phyloP scores from a whole-genome alignment of 805 yeast genomes.

The Grigorovia jiainica region DNA sequence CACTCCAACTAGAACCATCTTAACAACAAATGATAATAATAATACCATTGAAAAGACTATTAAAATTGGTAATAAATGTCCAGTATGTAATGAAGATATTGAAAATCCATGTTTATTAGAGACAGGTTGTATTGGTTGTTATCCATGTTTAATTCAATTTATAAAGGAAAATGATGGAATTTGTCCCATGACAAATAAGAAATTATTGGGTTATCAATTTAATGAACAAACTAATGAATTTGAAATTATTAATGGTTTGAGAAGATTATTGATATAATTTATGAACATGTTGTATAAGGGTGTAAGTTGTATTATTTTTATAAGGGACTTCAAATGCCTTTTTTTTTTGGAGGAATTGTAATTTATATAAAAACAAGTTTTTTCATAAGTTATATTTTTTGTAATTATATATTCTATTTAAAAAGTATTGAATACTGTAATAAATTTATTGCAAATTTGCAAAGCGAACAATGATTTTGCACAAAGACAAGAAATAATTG shows the following conservation, averaged over 20 bases:
- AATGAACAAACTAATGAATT: constrained; percentile 49
- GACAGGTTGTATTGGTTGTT: constrained; percentile 86
- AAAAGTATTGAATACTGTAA: too few relatives aligned
- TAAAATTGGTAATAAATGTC: constrained; percentile 37
- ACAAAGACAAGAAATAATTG: too few relatives aligned
- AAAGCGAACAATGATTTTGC: too few relatives aligned
- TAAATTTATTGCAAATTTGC: too few relatives aligned
- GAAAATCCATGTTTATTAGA: constrained; percentile 81
- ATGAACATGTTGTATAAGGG: too few relatives aligned
- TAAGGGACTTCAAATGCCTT: too few relatives aligned
- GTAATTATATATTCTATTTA: too few relatives aligned
- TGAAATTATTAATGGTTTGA: constrained; percentile 67
- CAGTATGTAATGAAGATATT: constrained; percentile 55
- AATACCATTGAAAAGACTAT: constrained; percentile 2
- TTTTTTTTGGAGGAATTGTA: too few relatives aligned
- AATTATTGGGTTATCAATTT: constrained; percentile 61
- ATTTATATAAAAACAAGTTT: too few relatives aligned
- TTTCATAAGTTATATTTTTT: too few relatives aligned
- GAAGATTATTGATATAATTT: constrained; percentile 64
- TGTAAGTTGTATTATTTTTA: too few relatives aligned
- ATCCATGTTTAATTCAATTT: constrained; percentile 68
- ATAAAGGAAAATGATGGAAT: constrained; percentile 42
- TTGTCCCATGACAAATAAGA: constrained; percentile 77
- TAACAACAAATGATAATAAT: too few relatives aligned
- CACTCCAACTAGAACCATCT: not conserved